Evolutionary conservation across 768 basidiomycete genomes (phyloP), one percentile per base, ranked within the genome.

Genomic region (Tricholoma hemisulphureum): DNA sequence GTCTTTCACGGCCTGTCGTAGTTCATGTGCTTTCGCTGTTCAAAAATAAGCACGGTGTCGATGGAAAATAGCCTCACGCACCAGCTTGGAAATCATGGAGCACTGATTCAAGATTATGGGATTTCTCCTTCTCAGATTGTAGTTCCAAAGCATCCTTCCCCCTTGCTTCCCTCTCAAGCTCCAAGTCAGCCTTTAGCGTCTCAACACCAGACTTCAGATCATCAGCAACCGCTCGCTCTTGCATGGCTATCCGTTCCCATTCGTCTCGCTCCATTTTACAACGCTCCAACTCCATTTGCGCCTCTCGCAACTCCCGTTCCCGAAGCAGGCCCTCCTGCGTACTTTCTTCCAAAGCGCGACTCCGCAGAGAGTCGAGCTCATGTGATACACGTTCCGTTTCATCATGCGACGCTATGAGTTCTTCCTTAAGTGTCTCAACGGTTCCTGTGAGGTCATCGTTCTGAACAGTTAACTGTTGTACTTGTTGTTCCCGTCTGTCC

Each of bases 31-130:
- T 72, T 93, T 97, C 1, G 88, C 95, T 97, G 67, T 18, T 50
- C 23, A 18, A 53, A 41, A 58, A 53, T 52, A 31, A 56, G 62
- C 48, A 63, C 51, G 54, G 58, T 43, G 32, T 32, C 6, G 20
- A 24, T 41, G 10, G 32, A 54, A 55, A 45, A 18, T 31, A 50
- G 13, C 24, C 46, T n/a, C 3, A 75, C 89, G 58, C 64, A 95
- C 96, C 89, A 53, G 86, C 79, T 74, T 98, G 94, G 74, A 98
- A 99, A 73, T 98, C 97, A 67, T 93, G 88, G 65, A 99, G 74
- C 3, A 99, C 97, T 3, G 89, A 88, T 70, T 98, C 92, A 58
- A 99, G 70, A 73, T 98, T 98, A 6, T 73, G 77, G 4, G 87
- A 83, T 65, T 88, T 90, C 74, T 92, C 87, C 60, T 77, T 78